phyloP scores from a whole-genome alignment of 2,329 filamentous ascomycete genomes.

The Coniella vitis region DNA sequence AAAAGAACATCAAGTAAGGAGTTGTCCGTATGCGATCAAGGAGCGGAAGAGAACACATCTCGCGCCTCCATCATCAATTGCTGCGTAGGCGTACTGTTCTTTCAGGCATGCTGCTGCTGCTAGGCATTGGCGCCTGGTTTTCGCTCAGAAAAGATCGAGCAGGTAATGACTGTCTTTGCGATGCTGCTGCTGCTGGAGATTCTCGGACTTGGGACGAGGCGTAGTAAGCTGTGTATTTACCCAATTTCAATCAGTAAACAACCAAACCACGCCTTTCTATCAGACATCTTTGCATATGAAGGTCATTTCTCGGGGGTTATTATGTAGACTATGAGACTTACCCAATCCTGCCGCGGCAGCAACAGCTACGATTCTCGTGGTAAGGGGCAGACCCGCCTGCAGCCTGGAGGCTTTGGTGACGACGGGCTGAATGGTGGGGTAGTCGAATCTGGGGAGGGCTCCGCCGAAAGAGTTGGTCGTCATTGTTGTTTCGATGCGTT shows the following conservation, averaged over 20 bases:
- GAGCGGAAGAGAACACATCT: no score
- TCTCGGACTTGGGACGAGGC: conserved; percentile 7
- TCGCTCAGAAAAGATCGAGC: neutral
- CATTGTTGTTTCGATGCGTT: conserved; percentile 7
- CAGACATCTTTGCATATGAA: neutral
- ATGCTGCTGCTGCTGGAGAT: neutral
- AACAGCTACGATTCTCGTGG: conserved; percentile 10
- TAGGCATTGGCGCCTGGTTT: neutral
- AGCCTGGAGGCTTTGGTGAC: conserved; percentile 10
- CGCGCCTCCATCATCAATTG: neutral
- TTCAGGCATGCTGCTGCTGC: neutral
- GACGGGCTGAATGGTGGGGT: conserved; percentile 12
- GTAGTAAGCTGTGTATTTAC: conserved; percentile 5
- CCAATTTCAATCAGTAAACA: neutral
- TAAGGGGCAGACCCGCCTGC: conserved; percentile 4
- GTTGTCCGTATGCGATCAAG: no score
- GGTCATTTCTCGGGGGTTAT: no score
- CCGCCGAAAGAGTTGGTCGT: conserved; percentile 16
- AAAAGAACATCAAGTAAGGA: no score
- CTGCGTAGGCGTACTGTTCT: neutral
- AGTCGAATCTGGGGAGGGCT: conserved; percentile 16
- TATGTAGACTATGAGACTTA: neutral
- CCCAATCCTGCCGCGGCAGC: conserved; percentile 13
- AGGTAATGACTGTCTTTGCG: neutral
- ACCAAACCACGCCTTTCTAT: no score